Evolutionary conservation across 2,329 filamentous ascomycete genomes (phyloP).

Genomic region (Rutstroemia sp.): DNA sequence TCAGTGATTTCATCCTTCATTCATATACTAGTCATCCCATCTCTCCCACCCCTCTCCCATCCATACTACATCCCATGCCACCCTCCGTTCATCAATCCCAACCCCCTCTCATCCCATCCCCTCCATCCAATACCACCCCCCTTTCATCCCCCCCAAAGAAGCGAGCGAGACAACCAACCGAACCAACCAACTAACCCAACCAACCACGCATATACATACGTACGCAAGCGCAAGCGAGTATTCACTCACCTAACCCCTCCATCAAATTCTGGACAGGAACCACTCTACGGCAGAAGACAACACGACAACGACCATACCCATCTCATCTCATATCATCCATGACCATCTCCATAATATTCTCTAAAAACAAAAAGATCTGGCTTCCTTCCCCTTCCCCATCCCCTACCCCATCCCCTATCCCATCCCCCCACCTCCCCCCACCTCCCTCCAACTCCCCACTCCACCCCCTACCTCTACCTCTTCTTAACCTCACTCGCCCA

Average conservation of each 20-base stretch:
- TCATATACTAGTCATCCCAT: too few species aligned
- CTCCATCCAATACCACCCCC: too few species aligned
- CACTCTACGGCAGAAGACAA: not conserved
- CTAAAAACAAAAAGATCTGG: not conserved
- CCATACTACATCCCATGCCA: too few species aligned
- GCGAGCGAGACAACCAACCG: not conserved
- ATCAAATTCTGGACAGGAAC: not conserved
- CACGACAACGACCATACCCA: not conserved
- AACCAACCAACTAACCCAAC: too few species aligned
- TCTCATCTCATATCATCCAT: too few species aligned
- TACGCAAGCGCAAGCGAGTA: not conserved
- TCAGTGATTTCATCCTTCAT: too few species aligned
- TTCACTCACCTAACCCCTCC: too few species aligned
- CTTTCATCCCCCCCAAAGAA: not conserved
- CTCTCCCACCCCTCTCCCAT: too few species aligned
- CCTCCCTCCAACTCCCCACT: not conserved
- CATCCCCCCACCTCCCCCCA: not conserved
- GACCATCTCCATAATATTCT: too few species aligned
- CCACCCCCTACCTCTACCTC: slow-evolving; percentile 17
- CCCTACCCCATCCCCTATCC: too few species aligned
- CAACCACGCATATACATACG: not conserved
- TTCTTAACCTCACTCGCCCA: slow-evolving; percentile 88
- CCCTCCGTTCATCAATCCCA: too few species aligned
- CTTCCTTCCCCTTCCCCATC: not conserved
- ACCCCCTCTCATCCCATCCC: too few species aligned